Evolutionary conservation across 306 rosid genomes (phyloP).

Genomic region (Rosa multiflora): DNA sequence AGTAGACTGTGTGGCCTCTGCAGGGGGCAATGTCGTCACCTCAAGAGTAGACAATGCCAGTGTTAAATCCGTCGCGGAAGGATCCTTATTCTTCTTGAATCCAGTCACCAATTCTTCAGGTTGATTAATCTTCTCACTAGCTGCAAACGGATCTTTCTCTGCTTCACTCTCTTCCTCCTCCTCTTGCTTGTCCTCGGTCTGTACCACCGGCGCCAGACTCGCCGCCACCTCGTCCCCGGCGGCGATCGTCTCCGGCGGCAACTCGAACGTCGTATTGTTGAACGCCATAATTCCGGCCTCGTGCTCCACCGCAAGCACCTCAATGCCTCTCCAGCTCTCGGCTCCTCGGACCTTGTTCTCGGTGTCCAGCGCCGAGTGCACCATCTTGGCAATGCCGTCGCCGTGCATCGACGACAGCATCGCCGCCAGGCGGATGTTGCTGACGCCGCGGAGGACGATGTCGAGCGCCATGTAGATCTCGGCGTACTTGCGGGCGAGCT

Average conservation of each 20-base stretch:
- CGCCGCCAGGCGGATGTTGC: slow-evolving; percentile 88
- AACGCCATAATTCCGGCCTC: slow-evolving; percentile 61
- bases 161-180: slow-evolving; percentile 46
- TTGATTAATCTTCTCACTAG: slow-evolving; percentile 80
- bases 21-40: slow-evolving; percentile 79
- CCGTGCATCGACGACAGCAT: slow-evolving; percentile 91
- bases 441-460: slow-evolving; percentile 85
- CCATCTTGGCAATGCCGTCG: slow-evolving; percentile 94
- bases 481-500: slow-evolving; percentile 80
- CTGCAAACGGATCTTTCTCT: slow-evolving; percentile 90
- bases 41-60: slow-evolving; percentile 82
- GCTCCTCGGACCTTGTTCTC: slow-evolving; percentile 95
- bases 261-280: slow-evolving; percentile 50
- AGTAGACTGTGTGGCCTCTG: slow-evolving; percentile 90
- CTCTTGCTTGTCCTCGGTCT: slow-evolving; percentile 50
- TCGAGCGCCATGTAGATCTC: slow-evolving; percentile 97
- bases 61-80: slow-evolving; percentile 77
- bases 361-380: slow-evolving; percentile 72
- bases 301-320: slow-evolving; percentile 73
- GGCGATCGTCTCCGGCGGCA: slow-evolving; percentile 75
- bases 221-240: slow-evolving; percentile 78
- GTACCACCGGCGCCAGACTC: slow-evolving; percentile 50
- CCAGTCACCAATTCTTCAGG: slow-evolving; percentile 77
- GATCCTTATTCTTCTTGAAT: slow-evolving; percentile 76
- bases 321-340: slow-evolving; percentile 50